Evolutionary conservation across 164 flowering plant species (phyloP), one percentile per base, ranked within the genome.

Genomic region (Macadamia tetraphylla): DNA sequence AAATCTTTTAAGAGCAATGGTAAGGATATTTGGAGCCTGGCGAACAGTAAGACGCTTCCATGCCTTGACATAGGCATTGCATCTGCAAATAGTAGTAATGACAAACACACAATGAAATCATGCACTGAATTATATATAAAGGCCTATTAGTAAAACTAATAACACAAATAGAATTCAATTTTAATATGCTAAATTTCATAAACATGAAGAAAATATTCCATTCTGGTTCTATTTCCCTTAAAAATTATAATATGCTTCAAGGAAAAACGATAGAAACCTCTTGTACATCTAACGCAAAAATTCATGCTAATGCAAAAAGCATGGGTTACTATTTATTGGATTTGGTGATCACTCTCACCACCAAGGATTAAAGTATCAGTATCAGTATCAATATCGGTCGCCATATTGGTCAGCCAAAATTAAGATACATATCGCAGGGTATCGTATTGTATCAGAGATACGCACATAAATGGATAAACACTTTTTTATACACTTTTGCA

Each of bases 1-100:
- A 78, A 94, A 94, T 81, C 99, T 81, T 81, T 94, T 94, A 62
- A 94, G 83, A 44, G 97, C 96, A 74, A 94, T 84, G 14, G 99
- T 94, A 52, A 94, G 97, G 68, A 94, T 83, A 67, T 94, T 94
- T 69, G 99, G 99, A 71, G 95, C 88, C 58, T 66, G 75, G 63
- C 70, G 80, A 62, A 94, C 72, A 12, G 87, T 85, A 11, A 94
- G 87, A 46, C 91, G 92, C 81, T 94, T 94, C 85, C 87, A 84
- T 43, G 99, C 99, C 80, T 73, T 86, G 73, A 92, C 99, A 82
- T 94, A 94, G 72, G 81, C 95, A 76, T 86, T 87, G 77, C 99
- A 94, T 74, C 97, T 94, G 87, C 66, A 69, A 68, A 75, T 15
- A 76, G 31, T 17, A 64, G 53, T 53, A 60, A 49, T 51, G 23